A percentile compares a stretch with the other conserved stretches of the same genome.
Evolutionary conservation across 2,329 filamentous ascomycete species (phyloP).

Genomic region (Orbilia brochopaga): DNA sequence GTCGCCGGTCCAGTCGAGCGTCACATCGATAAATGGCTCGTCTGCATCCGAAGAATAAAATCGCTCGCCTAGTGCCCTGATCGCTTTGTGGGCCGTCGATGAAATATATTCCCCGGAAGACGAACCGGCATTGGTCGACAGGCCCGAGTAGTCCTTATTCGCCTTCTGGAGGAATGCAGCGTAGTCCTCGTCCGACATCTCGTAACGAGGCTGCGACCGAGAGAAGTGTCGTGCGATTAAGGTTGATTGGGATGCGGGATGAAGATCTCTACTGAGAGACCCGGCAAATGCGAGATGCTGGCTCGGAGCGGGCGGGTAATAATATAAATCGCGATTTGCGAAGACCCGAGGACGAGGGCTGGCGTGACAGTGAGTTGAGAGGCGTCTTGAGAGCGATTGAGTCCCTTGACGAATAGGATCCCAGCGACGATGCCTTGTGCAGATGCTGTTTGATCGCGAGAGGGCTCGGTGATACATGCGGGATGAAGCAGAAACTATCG

Average conservation of each 20-base stretch:
- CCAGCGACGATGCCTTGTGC: conserved; percentile 5
- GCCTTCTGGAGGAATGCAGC: conserved; percentile 84
- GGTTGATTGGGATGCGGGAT: conserved; percentile 48
- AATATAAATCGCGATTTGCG: conserved; percentile 32
- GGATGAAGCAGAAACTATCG: conserved; percentile 4
- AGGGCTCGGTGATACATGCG: conserved; percentile 9
- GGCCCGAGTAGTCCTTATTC: conserved; percentile 68
- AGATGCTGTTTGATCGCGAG: conserved; percentile 15
- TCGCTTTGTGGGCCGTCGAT: conserved; percentile 63
- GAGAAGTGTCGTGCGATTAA: conserved; percentile 50
- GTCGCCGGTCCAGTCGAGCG: conserved; percentile 49
- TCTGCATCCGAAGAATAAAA: conserved; percentile 83
- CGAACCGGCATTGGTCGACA: conserved; percentile 55
- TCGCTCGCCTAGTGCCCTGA: conserved; percentile 67
- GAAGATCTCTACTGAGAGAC: conserved; percentile 14
- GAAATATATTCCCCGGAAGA: conserved; percentile 60
- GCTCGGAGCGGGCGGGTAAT: conserved; percentile 28
- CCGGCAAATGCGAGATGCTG: conserved; percentile 30
- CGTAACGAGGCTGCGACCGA: conserved; percentile 14
- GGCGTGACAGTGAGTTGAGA: not conserved
- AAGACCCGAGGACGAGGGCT: conserved; percentile 15
- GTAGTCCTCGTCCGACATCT: conserved; percentile 76
- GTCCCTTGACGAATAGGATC: conserved; percentile 5
- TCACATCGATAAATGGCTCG: conserved; percentile 64
- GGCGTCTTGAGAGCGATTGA: conserved; percentile 3